Percentiles rank a stretch among this genome's conserved stretches.
These are phyloP conservation scores for Fusarium floridanum DNA, from an alignment of 2,329 filamentous ascomycete species.

Conservation along the genomic window DNA sequence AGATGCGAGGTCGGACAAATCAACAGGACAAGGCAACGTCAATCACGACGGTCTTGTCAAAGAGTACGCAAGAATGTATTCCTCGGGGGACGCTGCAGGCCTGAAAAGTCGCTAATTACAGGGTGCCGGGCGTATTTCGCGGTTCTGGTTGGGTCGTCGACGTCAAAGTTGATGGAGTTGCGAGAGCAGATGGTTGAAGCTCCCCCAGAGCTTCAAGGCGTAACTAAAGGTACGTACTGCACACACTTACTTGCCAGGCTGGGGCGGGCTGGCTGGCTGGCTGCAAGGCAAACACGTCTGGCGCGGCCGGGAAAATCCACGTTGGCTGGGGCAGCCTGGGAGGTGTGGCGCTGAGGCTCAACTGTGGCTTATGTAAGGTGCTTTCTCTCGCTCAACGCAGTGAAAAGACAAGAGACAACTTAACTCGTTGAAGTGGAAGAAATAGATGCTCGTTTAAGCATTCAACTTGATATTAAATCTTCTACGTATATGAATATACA, in stretches of 20 bases:
- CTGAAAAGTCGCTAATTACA: slow-evolving; percentile 20
- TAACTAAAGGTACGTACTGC: slow-evolving; percentile 39
- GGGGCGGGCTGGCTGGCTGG: slow-evolving; percentile 1
- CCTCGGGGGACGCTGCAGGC: neutral
- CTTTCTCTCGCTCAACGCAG: neutral
- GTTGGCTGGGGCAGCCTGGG: slow-evolving; percentile 33
- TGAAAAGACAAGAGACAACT: neutral
- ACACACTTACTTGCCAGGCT: slow-evolving; percentile 11
- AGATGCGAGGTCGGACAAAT: slow-evolving; percentile 38
- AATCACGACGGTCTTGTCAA: slow-evolving; percentile 35
- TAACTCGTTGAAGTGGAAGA: neutral
- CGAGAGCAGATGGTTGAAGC: slow-evolving; percentile 40
- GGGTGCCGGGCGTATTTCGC: slow-evolving; percentile 16
- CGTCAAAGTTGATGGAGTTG: slow-evolving; percentile 36
- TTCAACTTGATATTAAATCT: neutral
- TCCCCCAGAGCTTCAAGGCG: slow-evolving; percentile 37
- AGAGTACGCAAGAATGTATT: slow-evolving; percentile 1
- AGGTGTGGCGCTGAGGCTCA: slow-evolving; percentile 34
- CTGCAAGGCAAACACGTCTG: slow-evolving; percentile 60
- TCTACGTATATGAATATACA: neutral
- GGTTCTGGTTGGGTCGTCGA: slow-evolving; percentile 11
- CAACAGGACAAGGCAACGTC: slow-evolving; percentile 30
- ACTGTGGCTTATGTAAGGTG: neutral
- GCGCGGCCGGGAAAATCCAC: slow-evolving; percentile 51
- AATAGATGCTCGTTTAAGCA: neutral